Conservation (phyloP, 257 asterid genomes). For the Salvia miltiorrhiza region DNA sequence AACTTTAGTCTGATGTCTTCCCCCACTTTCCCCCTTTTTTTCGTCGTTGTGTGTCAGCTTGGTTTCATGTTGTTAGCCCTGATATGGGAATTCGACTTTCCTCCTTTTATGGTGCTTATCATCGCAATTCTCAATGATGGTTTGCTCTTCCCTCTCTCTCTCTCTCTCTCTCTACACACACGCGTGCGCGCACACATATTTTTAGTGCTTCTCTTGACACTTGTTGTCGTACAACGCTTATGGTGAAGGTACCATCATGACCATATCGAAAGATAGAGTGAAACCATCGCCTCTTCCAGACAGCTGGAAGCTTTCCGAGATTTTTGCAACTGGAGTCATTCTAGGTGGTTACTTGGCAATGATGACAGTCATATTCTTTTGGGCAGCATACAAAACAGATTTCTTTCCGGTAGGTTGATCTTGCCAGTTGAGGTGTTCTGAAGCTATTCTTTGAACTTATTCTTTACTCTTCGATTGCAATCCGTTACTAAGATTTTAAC, state of each 20-base stretch:
- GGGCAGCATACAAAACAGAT: constrained; percentile 87
- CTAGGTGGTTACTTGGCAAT: constrained; percentile 92
- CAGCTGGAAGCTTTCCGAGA: constrained; percentile 97
- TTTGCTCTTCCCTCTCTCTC: constrained; percentile 26
- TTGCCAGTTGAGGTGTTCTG: background rate
- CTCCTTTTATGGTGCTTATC: constrained; percentile 99
- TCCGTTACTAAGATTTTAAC: background rate
- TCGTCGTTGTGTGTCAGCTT: constrained; percentile 48
- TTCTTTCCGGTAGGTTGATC: constrained; percentile 72
- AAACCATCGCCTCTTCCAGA: constrained; percentile 97
- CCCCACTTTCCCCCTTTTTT: background rate
- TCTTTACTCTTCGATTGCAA: background rate
- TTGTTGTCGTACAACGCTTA: constrained; percentile 5
- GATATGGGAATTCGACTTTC: constrained; percentile 94
- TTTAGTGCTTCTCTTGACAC: background rate
- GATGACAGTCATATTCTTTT: constrained; percentile 98
- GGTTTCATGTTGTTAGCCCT: constrained; percentile 97
- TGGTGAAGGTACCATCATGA: constrained; percentile 89
- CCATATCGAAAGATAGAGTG: constrained; percentile 95
- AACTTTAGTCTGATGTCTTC: constrained; percentile 8
- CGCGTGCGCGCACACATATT: too few species aligned
- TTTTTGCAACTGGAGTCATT: constrained; percentile 83
- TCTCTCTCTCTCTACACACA: background rate
- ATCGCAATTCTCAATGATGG: constrained; percentile 96
- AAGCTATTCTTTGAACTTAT: background rate